Evolutionary conservation across 768 basidiomycete species (phyloP).

Genomic region (Goffeauzyma gilvescens): DNA sequence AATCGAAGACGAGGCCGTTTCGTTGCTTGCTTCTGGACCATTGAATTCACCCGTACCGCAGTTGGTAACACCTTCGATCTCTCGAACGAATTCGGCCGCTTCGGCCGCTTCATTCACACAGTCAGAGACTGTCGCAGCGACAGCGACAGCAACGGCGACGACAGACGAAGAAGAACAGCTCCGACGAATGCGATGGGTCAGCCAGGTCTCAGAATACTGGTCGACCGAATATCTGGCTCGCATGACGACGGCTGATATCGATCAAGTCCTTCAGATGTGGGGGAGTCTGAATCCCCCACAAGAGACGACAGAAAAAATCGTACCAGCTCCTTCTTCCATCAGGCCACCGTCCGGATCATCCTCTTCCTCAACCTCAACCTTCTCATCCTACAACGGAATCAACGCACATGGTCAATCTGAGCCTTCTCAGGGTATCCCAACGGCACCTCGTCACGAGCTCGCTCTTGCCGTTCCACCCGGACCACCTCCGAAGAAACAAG

Average conservation of each 20-base stretch:
- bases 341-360: too few relatives aligned
- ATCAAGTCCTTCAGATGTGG: slow-evolving; percentile 38
- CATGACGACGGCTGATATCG: slow-evolving; percentile 52
- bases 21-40: slow-evolving; percentile 10
- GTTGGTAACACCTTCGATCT: slow-evolving; percentile 21
- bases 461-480: slow-evolving; percentile 14
- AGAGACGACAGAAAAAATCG: not conserved
- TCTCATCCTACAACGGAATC: too few relatives aligned
- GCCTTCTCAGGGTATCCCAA: slow-evolving; percentile 1
- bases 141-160: not conserved
- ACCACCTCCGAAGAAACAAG: slow-evolving; percentile 32
- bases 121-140: not conserved
- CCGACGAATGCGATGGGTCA: slow-evolving; percentile 75
- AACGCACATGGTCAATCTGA: slow-evolving; percentile 1
- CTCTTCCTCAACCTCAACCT: too few relatives aligned
- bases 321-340: too few relatives aligned
- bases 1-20: slow-evolving; percentile 32
- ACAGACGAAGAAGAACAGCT: slow-evolving; percentile 31
- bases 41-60: slow-evolving; percentile 35
- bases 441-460: slow-evolving; percentile 15
- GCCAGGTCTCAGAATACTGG: slow-evolving; percentile 95
- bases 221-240: slow-evolving; percentile 54
- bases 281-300: not conserved
- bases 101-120: not conserved
- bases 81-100: slow-evolving; percentile 13